phyloP scores from a whole-genome alignment of 257 asterid species.

The Thymus mandschuricus region DNA sequence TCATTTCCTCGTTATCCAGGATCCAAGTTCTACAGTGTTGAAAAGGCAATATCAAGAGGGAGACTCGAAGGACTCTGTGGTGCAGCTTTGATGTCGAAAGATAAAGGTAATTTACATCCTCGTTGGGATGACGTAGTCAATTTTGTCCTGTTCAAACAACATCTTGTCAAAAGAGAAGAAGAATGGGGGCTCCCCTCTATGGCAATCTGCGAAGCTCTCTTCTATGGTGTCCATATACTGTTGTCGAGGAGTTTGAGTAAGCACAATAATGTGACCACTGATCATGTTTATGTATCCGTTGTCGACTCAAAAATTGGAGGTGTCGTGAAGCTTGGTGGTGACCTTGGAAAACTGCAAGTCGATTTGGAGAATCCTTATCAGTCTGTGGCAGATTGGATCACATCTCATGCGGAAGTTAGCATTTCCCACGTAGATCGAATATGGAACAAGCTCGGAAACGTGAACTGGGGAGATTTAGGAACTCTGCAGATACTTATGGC shows the following conservation, averaged over 20 bases:
- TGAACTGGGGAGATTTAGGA: constrained; percentile 86
- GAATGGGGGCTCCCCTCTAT: constrained; percentile 49
- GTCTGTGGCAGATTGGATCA: constrained; percentile 77
- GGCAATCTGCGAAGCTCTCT: constrained; percentile 72
- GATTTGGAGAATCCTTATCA: constrained; percentile 62
- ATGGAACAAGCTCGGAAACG: constrained; percentile 92
- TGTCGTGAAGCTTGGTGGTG: constrained; percentile 72
- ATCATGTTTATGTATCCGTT: constrained; percentile 61
- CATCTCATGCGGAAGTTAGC: constrained; percentile 59
- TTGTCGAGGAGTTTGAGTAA: constrained; percentile 64
- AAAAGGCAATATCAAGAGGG: constrained; percentile 72
- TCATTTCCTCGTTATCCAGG: constrained; percentile 72
- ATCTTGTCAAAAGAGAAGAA: constrained; percentile 44
- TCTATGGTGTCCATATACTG: constrained; percentile 66
- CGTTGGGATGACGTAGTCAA: constrained; percentile 69
- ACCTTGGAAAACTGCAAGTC: constrained; percentile 68
- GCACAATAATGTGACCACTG: constrained; percentile 42
- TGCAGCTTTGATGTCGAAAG: constrained; percentile 65
- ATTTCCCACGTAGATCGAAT: constrained; percentile 62
- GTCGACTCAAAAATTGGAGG: constrained; percentile 71
- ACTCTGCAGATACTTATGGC: constrained; percentile 71
- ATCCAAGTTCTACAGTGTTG: constrained; percentile 70
- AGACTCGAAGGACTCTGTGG: constrained; percentile 61
- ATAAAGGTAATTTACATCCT: constrained; percentile 41
- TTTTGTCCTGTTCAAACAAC: constrained; percentile 60